Percentiles rank a stretch among this genome's conserved stretches.
Evolutionary conservation across 305 asterid species (phyloP).

Genomic region (Salvia sclarea): DNA sequence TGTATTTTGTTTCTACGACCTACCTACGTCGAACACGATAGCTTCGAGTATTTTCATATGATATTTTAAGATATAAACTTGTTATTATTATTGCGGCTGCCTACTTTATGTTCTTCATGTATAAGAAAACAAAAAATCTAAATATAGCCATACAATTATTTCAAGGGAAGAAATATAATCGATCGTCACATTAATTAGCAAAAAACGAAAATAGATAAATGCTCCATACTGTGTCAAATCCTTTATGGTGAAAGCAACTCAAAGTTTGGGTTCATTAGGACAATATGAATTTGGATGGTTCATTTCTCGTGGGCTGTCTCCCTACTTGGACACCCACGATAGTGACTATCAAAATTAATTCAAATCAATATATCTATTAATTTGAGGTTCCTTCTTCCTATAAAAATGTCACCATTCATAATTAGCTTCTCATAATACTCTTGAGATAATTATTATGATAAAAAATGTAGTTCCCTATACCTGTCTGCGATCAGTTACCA

Average conservation of each 20-base stretch:
- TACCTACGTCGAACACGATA: too few relatives aligned
- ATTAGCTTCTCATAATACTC: background rate
- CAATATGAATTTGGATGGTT: slow-evolving; percentile 25
- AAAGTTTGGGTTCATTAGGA: slow-evolving; percentile 21
- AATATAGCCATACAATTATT: too few relatives aligned
- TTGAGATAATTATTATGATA: background rate
- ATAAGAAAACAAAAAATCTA: too few relatives aligned
- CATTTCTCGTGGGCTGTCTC: slow-evolving; percentile 32
- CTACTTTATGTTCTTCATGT: too few relatives aligned
- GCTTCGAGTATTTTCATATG: too few relatives aligned
- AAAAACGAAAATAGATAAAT: background rate
- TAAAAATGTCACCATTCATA: background rate
- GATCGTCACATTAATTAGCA: background rate
- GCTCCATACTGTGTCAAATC: slow-evolving; percentile 6
- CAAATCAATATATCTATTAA: too few relatives aligned
- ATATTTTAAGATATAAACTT: too few relatives aligned
- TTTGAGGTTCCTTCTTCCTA: background rate
- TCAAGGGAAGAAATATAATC: too few relatives aligned
- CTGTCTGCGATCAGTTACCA: too few relatives aligned
- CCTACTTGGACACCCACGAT: slow-evolving; percentile 15
- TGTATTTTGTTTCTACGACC: too few relatives aligned
- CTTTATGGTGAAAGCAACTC: slow-evolving; percentile 40
- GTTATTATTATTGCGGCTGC: too few relatives aligned
- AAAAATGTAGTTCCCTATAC: background rate
- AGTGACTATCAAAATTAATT: slow-evolving; percentile 23